Percentiles rank a stretch among this genome's conserved stretches.
Conservation (phyloP, 2,329 filamentous ascomycete species). For the Sclerotinia subarctica region DNA sequence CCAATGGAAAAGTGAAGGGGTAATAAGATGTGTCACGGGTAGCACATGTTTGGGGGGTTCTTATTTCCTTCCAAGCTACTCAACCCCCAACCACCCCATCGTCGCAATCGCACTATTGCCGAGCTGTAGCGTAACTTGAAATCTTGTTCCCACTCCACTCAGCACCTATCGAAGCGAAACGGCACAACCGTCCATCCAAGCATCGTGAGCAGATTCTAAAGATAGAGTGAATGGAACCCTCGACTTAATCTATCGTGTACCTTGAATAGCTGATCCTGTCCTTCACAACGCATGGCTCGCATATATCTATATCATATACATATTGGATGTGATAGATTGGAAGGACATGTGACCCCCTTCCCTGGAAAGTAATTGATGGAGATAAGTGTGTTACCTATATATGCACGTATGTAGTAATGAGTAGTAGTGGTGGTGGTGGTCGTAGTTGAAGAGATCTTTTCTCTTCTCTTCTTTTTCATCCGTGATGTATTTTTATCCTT, state of each 20-base stretch:
- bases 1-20: not conserved
- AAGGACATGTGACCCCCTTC: not conserved
- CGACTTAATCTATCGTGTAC: not conserved
- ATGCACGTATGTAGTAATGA: not conserved
- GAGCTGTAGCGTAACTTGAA: conserved; percentile 6
- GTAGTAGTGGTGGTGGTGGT: not conserved
- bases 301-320: conserved; percentile 5
- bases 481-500: not conserved
- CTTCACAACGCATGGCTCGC: not conserved
- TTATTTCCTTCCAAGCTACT: not conserved
- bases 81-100: not conserved
- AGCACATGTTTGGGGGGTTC: conserved; percentile 1
- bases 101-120: conserved; percentile 4
- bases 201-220: not conserved
- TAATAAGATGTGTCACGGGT: conserved; percentile 8
- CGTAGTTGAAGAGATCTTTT: not conserved
- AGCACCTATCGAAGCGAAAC: not conserved
- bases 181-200: conserved; percentile 1
- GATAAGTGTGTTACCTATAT: not conserved
- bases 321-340: not conserved
- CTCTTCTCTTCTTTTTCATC: not conserved
- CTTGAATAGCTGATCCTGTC: not conserved
- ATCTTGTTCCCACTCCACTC: not conserved
- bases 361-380: not conserved
- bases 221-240: not conserved